phyloP scores from a whole-genome alignment of 2,329 filamentous ascomycete genomes.

The Cyphellophora europaea region DNA sequence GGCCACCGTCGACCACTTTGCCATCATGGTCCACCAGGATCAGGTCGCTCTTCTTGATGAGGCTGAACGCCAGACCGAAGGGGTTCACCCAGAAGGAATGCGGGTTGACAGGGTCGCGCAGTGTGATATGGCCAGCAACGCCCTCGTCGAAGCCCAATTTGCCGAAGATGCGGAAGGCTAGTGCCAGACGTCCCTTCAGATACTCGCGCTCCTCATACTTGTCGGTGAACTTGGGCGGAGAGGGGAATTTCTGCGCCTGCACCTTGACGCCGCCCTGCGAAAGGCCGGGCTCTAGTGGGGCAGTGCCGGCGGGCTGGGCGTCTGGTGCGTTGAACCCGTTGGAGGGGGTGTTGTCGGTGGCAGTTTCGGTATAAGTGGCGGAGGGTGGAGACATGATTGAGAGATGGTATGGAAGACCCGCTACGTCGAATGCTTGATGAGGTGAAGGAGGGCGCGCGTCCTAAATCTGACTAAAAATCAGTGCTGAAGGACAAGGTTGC shows the following conservation, averaged over 20 bases:
- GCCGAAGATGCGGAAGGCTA: constrained; percentile 40
- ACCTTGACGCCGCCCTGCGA: constrained; percentile 6
- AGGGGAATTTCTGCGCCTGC: constrained; percentile 14
- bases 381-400: constrained; percentile 13
- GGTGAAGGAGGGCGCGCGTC: too few relatives aligned
- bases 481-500: too few relatives aligned
- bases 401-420: too few relatives aligned
- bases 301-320: constrained; percentile 12
- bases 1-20: constrained; percentile 30
- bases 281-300: constrained; percentile 12
- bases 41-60: constrained; percentile 31
- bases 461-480: too few relatives aligned
- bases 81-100: constrained; percentile 39
- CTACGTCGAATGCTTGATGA: too few relatives aligned
- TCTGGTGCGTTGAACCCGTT: constrained; percentile 12
- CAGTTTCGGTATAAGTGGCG: constrained; percentile 12
- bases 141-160: constrained; percentile 41
- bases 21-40: constrained; percentile 31
- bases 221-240: constrained; percentile 15
- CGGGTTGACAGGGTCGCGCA: constrained; percentile 45
- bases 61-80: constrained; percentile 12
- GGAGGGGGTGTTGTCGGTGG: constrained; percentile 6
- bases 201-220: constrained; percentile 31
- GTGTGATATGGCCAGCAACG: constrained; percentile 47
- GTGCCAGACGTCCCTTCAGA: constrained; percentile 35